A percentile compares a stretch with the other conserved stretches of the same genome.
Evolutionary conservation across 2,329 filamentous ascomycete genomes (phyloP).

Genomic region (Plenodomus biglobosus): DNA sequence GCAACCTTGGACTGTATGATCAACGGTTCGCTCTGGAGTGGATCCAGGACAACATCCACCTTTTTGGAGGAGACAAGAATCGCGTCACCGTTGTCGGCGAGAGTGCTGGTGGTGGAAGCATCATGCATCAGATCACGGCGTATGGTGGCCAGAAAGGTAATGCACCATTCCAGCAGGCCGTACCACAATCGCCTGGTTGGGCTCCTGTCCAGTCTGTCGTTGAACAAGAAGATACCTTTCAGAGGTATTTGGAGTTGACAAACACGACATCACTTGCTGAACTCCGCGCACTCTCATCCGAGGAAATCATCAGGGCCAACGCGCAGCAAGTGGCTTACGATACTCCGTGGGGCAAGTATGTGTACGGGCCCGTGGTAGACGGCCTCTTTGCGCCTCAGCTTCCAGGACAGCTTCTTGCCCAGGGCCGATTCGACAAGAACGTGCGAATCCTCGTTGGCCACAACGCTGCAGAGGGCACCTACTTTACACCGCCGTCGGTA

Average conservation of each 20-base stretch:
- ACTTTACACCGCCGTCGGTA: slow-evolving; percentile 48
- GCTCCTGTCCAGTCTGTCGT: slow-evolving; percentile 26
- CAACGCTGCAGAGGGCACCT: slow-evolving; percentile 50
- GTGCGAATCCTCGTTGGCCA: slow-evolving; percentile 45
- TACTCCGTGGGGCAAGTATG: slow-evolving; percentile 36
- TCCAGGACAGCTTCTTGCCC: slow-evolving; percentile 39
- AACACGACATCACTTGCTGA: slow-evolving; percentile 40
- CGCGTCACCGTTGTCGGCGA: slow-evolving; percentile 45
- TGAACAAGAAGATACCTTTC: slow-evolving; percentile 35
- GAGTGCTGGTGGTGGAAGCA: slow-evolving; percentile 42
- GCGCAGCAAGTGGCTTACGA: slow-evolving; percentile 34
- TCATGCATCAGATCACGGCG: slow-evolving; percentile 47
- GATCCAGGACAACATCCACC: slow-evolving; percentile 44
- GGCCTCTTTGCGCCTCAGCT: slow-evolving; percentile 37
- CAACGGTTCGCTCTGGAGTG: slow-evolving; percentile 46
- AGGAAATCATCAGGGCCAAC: slow-evolving; percentile 40
- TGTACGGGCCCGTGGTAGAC: slow-evolving; percentile 41
- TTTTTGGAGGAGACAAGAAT: slow-evolving; percentile 44
- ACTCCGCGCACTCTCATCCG: slow-evolving; percentile 34
- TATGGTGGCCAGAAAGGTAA: slow-evolving; percentile 45
- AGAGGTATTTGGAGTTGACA: slow-evolving; percentile 33
- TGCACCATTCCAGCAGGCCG: slow-evolving; percentile 43
- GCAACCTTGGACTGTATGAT: slow-evolving; percentile 42
- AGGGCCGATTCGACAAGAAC: slow-evolving; percentile 42
- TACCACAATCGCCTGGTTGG: slow-evolving; percentile 48